These are phyloP conservation scores for Colletotrichum karsti DNA, from an alignment of 2,329 filamentous ascomycete genomes.

Conservation along the genomic window DNA sequence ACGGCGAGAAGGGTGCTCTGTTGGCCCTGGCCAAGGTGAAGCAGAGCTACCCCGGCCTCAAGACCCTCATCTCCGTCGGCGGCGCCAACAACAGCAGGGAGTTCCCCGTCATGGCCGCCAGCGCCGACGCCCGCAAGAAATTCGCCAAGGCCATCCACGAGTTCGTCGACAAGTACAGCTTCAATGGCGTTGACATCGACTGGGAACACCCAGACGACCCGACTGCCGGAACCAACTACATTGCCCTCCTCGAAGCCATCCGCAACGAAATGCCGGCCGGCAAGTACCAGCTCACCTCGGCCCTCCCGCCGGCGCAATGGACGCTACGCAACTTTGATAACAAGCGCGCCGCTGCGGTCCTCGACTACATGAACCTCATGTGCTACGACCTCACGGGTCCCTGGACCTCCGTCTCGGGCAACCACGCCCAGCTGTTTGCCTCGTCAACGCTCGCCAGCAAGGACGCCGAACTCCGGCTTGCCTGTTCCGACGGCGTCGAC, in stretches of 20 bases:
- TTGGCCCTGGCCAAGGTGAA: slow-evolving; percentile 68
- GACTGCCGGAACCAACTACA: slow-evolving; percentile 64
- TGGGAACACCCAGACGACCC: slow-evolving; percentile 49
- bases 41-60: slow-evolving; percentile 61
- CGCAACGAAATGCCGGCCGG: slow-evolving; percentile 63
- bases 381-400: slow-evolving; percentile 73
- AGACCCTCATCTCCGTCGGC: slow-evolving; percentile 71
- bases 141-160: slow-evolving; percentile 63
- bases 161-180: slow-evolving; percentile 63
- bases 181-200: slow-evolving; percentile 73
- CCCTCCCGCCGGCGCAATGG: slow-evolving; percentile 70
- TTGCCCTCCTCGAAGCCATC: slow-evolving; percentile 63
- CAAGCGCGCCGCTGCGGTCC: slow-evolving; percentile 53
- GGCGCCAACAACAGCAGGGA: slow-evolving; percentile 69
- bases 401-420: slow-evolving; percentile 68
- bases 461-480: slow-evolving; percentile 43
- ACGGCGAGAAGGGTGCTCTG: slow-evolving; percentile 68
- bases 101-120: slow-evolving; percentile 65
- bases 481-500: slow-evolving; percentile 63
- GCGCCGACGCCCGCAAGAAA: slow-evolving; percentile 52
- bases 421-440: slow-evolving; percentile 69
- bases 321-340: slow-evolving; percentile 69
- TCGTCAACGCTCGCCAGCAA: slow-evolving; percentile 17
- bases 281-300: slow-evolving; percentile 66
- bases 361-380: slow-evolving; percentile 75